Evolutionary conservation across 148 eudicot species (phyloP).

Genomic region (Cornus kousa): DNA sequence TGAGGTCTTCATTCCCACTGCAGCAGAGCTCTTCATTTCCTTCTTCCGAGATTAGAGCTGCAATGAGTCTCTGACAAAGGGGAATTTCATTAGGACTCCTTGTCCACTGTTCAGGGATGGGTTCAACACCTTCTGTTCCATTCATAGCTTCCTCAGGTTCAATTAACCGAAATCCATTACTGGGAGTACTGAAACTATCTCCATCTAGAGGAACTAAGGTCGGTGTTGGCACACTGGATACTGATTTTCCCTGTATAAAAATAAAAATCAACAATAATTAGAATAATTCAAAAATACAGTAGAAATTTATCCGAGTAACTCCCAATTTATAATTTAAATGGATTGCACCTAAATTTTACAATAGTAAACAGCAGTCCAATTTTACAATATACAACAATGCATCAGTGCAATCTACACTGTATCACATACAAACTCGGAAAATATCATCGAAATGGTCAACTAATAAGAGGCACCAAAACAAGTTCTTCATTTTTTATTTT

Average conservation of each 20-base stretch:
- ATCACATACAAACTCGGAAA: no score
- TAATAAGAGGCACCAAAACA: no score
- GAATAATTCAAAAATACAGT: not conserved
- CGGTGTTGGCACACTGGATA: slow-evolving; percentile 15
- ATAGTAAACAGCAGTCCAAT: no score
- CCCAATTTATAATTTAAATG: no score
- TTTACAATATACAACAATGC: no score
- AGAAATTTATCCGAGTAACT: not conserved
- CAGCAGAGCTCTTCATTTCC: slow-evolving; percentile 30
- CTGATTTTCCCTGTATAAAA: slow-evolving; percentile 27
- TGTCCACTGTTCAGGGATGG: slow-evolving; percentile 24
- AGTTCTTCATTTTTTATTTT: no score
- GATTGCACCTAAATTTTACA: no score
- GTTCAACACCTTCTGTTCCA: slow-evolving; percentile 24
- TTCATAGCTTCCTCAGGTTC: slow-evolving; percentile 19
- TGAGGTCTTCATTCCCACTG: slow-evolving; percentile 27
- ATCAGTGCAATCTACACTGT: no score
- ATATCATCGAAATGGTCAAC: no score
- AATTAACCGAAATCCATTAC: slow-evolving; percentile 31
- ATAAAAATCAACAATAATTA: not conserved
- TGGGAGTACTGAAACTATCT: slow-evolving; percentile 20
- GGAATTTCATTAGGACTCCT: slow-evolving; percentile 28
- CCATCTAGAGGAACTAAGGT: slow-evolving; percentile 22
- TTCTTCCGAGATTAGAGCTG: slow-evolving; percentile 69
- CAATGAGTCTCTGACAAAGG: slow-evolving; percentile 50